These are phyloP conservation scores for Pseudogymnoascus sp. DNA, from an alignment of 2,329 filamentous ascomycete genomes.

Conservation along the genomic window DNA sequence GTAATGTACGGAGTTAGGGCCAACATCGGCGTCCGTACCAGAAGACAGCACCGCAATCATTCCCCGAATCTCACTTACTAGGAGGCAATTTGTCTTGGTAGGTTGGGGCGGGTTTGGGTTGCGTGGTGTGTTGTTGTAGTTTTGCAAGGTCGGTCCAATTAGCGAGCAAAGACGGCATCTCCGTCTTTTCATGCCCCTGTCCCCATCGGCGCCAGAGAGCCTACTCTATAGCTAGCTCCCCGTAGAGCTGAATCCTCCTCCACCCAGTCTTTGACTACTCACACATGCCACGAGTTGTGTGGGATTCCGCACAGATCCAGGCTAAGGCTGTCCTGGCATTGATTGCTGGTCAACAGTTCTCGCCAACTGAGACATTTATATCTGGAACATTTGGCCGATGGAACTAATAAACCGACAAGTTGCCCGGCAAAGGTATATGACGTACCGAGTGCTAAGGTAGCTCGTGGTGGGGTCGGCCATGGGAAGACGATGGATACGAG, in stretches of 20 bases:
- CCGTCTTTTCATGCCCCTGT: conserved; percentile 7
- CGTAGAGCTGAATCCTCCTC: background rate
- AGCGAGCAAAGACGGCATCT: conserved; percentile 1
- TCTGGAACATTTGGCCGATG: conserved; percentile 6
- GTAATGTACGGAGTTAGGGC: background rate
- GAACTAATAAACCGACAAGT: conserved; percentile 5
- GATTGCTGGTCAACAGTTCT: conserved; percentile 2
- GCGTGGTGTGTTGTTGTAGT: background rate
- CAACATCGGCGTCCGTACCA: background rate
- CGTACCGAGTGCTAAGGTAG: background rate
- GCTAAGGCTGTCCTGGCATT: background rate
- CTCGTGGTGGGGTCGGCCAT: background rate
- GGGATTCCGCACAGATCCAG: conserved; percentile 5
- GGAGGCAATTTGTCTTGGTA: background rate
- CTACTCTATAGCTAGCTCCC: background rate
- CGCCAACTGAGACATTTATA: conserved; percentile 9
- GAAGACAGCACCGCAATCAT: background rate
- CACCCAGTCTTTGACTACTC: background rate
- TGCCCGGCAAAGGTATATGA: background rate
- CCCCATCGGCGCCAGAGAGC: background rate
- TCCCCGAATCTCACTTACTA: conserved; percentile 1
- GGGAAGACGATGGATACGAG: background rate
- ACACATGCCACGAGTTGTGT: conserved; percentile 7
- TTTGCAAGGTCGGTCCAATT: background rate
- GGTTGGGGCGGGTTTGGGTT: background rate